Conservation (phyloP, 2,329 filamentous ascomycete genomes). For the Stagonosporopsis chrysanthemi region DNA sequence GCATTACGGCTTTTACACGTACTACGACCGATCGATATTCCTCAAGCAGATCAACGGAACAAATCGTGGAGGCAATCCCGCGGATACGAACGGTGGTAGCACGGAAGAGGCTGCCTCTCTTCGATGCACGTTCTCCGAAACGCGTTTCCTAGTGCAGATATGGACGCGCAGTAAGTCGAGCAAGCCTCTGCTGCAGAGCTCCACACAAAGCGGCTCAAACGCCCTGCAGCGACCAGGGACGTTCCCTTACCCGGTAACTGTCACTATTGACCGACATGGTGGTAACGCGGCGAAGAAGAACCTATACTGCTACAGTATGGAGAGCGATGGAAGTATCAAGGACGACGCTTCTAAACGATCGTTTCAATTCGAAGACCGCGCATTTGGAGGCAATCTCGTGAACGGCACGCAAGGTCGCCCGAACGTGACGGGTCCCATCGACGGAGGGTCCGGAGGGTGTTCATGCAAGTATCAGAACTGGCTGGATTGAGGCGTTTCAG, state of each 20-base stretch:
- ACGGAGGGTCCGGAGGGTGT: constrained; percentile 68
- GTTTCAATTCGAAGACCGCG: constrained; percentile 62
- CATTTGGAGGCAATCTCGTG: constrained; percentile 59
- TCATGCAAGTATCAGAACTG: constrained; percentile 67
- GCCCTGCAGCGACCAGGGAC: constrained; percentile 62
- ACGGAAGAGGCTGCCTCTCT: constrained; percentile 55
- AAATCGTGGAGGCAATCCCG: constrained; percentile 50
- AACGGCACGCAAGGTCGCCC: constrained; percentile 58
- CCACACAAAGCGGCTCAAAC: constrained; percentile 44
- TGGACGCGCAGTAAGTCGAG: constrained; percentile 62
- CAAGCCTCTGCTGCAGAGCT: constrained; percentile 43
- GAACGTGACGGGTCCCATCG: constrained; percentile 56
- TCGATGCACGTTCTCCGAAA: constrained; percentile 67
- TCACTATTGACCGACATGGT: constrained; percentile 68
- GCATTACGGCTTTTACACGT: constrained; percentile 93
- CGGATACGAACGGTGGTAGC: constrained; percentile 61
- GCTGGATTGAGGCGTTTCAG: constrained; percentile 26
- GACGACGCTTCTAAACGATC: constrained; percentile 49
- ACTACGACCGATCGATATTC: constrained; percentile 89
- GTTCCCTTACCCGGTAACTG: constrained; percentile 67
- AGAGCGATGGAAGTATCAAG: constrained; percentile 56
- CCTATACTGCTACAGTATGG: constrained; percentile 67
- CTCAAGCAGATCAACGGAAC: constrained; percentile 67
- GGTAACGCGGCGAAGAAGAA: constrained; percentile 62
- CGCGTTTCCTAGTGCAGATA: constrained; percentile 67